These are phyloP conservation scores for Trifolium repens DNA, from an alignment of 306 rosid species.

Conservation along the genomic window DNA sequence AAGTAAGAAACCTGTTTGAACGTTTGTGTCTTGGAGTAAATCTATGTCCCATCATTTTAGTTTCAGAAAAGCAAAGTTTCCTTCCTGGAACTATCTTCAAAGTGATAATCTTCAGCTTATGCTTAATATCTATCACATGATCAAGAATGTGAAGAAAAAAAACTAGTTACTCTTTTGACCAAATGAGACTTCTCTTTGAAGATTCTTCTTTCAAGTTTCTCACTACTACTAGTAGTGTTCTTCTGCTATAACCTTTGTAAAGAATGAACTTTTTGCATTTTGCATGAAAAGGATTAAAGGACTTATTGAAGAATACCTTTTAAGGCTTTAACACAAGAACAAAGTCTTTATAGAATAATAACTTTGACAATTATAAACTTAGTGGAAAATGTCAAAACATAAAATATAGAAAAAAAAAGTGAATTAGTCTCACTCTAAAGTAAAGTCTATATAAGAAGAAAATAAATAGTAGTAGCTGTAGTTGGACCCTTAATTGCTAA, in stretches of 20 bases:
- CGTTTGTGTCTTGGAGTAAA: slow-evolving; percentile 71
- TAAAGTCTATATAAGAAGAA: slow-evolving; percentile 49
- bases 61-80: slow-evolving; percentile 42
- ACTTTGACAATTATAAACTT: slow-evolving; percentile 48
- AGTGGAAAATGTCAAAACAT: slow-evolving; percentile 69
- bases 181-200: slow-evolving; percentile 51
- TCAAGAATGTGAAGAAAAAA: slow-evolving; percentile 43
- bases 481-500: slow-evolving; percentile 27
- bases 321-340: slow-evolving; percentile 55
- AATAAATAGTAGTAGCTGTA: slow-evolving; percentile 44
- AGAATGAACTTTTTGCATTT: slow-evolving; percentile 58
- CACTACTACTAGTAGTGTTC: slow-evolving; percentile 22
- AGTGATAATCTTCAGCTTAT: slow-evolving; percentile 53
- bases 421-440: slow-evolving; percentile 51
- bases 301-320: slow-evolving; percentile 47
- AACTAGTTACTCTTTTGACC: slow-evolving; percentile 53
- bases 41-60: slow-evolving; percentile 61
- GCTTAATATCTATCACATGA: slow-evolving; percentile 31
- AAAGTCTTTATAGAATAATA: slow-evolving; percentile 42
- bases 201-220: slow-evolving; percentile 30
- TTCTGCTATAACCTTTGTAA: slow-evolving; percentile 47
- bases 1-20: slow-evolving; percentile 67
- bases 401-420: slow-evolving; percentile 37
- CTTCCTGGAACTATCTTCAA: slow-evolving; percentile 52
- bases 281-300: slow-evolving; percentile 71